Evolutionary conservation across 176 grass and related monocot species (phyloP).

Genomic region (Avena sativa): DNA sequence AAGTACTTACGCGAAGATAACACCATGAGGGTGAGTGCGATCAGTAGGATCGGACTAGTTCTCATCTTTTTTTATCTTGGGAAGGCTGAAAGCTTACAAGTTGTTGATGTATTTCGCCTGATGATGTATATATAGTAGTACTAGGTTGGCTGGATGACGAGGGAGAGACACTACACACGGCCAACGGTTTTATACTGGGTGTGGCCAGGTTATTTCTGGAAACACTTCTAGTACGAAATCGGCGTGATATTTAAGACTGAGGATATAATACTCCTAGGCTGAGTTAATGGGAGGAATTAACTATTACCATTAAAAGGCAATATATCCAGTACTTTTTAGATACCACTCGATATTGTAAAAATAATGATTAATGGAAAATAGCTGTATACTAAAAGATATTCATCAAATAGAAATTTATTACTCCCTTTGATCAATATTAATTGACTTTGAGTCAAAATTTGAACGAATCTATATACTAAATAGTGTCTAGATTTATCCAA

Average conservation of each 20-base stretch:
- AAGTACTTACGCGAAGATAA: conserved; percentile 17
- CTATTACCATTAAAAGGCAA: neutral
- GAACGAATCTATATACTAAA: no score
- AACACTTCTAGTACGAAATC: neutral
- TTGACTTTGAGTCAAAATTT: no score
- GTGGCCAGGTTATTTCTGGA: neutral
- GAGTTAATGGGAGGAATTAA: neutral
- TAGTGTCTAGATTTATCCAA: no score
- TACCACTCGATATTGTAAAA: neutral
- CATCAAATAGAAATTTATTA: no score
- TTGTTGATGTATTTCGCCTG: neutral
- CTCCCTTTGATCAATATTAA: no score
- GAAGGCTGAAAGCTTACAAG: neutral
- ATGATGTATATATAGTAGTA: neutral
- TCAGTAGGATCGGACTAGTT: neutral
- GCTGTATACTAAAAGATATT: neutral
- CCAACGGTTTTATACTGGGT: conserved; percentile 1
- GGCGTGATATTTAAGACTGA: neutral
- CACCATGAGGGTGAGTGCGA: conserved; percentile 34
- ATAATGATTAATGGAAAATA: neutral
- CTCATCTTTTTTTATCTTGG: neutral
- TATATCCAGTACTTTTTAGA: neutral
- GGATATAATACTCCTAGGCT: neutral
- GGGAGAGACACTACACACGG: neutral
- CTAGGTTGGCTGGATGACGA: neutral